Evolutionary conservation across 2,329 filamentous ascomycete species (phyloP).

Genomic region (Colletotrichum lini): DNA sequence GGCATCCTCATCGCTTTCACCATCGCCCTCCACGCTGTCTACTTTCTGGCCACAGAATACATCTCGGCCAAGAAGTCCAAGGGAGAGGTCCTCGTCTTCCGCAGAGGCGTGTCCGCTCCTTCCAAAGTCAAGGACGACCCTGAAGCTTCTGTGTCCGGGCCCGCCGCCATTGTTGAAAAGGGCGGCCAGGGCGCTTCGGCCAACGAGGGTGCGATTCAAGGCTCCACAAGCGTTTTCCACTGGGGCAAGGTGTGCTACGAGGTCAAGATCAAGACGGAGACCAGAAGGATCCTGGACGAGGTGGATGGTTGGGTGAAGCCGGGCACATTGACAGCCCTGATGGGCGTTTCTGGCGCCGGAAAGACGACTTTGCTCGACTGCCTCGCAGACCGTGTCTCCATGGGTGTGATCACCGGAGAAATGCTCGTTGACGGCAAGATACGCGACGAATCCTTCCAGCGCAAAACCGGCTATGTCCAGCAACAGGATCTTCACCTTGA

Average conservation of each 20-base stretch:
- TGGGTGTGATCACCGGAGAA: conserved; percentile 77
- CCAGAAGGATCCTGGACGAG: conserved; percentile 74
- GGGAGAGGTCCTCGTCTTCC: conserved; percentile 74
- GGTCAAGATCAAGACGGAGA: conserved; percentile 75
- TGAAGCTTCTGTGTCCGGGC: conserved; percentile 39
- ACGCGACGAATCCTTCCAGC: conserved; percentile 75
- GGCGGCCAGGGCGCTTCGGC: conserved; percentile 24
- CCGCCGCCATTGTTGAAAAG: conserved; percentile 38
- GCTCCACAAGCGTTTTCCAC: conserved; percentile 75
- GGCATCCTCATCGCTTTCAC: conserved; percentile 69
- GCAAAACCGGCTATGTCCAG: conserved; percentile 78
- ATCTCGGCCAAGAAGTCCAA: conserved; percentile 66
- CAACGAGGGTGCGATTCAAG: conserved; percentile 44
- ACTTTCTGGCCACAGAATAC: conserved; percentile 66
- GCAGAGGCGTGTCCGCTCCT: conserved; percentile 54
- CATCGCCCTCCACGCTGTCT: conserved; percentile 61
- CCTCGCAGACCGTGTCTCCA: conserved; percentile 76
- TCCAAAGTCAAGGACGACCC: conserved; percentile 33
- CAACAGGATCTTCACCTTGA: conserved; percentile 67
- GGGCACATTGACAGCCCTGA: conserved; percentile 76
- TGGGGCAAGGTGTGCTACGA: conserved; percentile 80
- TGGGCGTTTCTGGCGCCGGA: conserved; percentile 54
- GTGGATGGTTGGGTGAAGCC: conserved; percentile 81
- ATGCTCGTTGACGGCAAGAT: conserved; percentile 78
- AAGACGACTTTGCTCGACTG: conserved; percentile 72